Evolutionary conservation across 371 early-diverging fungal species (phyloP).

Genomic region (Mucor mucedo): DNA sequence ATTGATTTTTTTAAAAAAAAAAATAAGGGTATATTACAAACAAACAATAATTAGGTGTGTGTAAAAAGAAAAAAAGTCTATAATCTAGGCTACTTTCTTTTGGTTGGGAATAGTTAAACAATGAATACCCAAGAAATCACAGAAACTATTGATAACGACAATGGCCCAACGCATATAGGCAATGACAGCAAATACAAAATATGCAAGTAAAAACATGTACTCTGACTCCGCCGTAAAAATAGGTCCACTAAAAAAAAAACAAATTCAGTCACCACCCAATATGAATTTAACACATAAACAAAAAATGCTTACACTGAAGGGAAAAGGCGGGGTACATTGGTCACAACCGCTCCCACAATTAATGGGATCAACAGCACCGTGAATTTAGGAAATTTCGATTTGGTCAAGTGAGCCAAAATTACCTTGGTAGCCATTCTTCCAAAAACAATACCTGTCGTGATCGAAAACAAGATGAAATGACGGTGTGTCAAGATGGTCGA

Average conservation of each 20-base stretch:
- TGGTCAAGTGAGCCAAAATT: constrained; percentile 86
- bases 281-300: not conserved
- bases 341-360: constrained; percentile 68
- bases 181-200: constrained; percentile 71
- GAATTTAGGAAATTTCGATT: constrained; percentile 77
- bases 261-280: not conserved
- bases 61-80: not conserved
- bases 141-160: constrained; percentile 87
- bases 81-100: constrained; percentile 23
- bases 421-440: constrained; percentile 90
- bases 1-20: not conserved
- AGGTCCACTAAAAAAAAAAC: constrained; percentile 52
- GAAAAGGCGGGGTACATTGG: constrained; percentile 55
- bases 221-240: constrained; percentile 72
- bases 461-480: constrained; percentile 73
- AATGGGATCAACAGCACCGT: constrained; percentile 76
- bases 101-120: constrained; percentile 77
- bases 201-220: constrained; percentile 70
- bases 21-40: not conserved
- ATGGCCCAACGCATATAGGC: constrained; percentile 89
- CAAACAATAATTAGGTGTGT: not conserved
- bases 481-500: constrained; percentile 64
- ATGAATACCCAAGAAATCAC: constrained; percentile 80
- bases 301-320: constrained; percentile 42
- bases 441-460: constrained; percentile 81